Evolutionary conservation across 768 basidiomycete genomes (phyloP).

Genomic region (Collybia sp.): DNA sequence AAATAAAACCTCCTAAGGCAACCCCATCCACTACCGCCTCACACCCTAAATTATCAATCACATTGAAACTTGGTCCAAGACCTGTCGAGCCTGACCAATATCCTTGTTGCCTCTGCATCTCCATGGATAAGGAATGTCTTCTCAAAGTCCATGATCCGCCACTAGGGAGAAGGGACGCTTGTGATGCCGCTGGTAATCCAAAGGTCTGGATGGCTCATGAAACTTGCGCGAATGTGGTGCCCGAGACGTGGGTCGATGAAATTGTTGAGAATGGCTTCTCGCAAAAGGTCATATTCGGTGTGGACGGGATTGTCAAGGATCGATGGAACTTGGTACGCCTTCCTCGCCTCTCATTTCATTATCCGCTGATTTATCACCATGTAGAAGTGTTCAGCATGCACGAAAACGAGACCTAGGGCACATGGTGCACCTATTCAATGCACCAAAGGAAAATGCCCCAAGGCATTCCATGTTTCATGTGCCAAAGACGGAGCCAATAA

Average conservation of each 20-base stretch:
- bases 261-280: slow-evolving; percentile 38
- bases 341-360: slow-evolving; percentile 1
- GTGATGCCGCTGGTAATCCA: slow-evolving; percentile 40
- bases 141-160: slow-evolving; percentile 70
- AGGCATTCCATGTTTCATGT: slow-evolving; percentile 92
- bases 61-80: slow-evolving; percentile 62
- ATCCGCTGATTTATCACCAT: slow-evolving; percentile 1
- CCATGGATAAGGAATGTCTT: slow-evolving; percentile 46
- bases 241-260: slow-evolving; percentile 90
- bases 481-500: slow-evolving; percentile 53
- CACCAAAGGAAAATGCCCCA: slow-evolving; percentile 89
- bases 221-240: slow-evolving; percentile 73
- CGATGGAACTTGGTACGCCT: slow-evolving; percentile 84
- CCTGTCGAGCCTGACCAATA: slow-evolving; percentile 50
- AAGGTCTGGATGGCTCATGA: slow-evolving; percentile 75
- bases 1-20: slow-evolving; percentile 24
- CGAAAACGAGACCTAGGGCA: slow-evolving; percentile 56
- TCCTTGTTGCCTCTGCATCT: slow-evolving; percentile 70
- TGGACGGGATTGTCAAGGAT: slow-evolving; percentile 84
- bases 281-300: slow-evolving; percentile 70
- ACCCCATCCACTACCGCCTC: slow-evolving; percentile 8
- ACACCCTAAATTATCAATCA: slow-evolving; percentile 45
- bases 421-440: slow-evolving; percentile 90
- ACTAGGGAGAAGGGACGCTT: slow-evolving; percentile 43
- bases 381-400: slow-evolving; percentile 89